phyloP scores from a whole-genome alignment of 352 stramenopile species.

The Globisporangium abappressorium region DNA sequence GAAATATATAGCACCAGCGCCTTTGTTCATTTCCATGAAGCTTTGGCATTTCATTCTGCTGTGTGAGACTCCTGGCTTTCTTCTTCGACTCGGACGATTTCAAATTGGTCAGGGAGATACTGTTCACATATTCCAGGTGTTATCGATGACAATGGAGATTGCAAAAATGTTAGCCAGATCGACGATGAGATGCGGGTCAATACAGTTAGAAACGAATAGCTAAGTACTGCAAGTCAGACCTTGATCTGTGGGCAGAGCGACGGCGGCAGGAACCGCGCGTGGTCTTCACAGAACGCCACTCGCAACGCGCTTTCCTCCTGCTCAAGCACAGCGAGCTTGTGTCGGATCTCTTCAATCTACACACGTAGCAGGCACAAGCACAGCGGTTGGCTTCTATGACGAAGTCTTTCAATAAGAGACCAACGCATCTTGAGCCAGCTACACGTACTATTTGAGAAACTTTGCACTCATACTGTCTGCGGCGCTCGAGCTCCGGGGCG shows the following conservation, averaged over 20 bases:
- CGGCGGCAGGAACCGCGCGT: conserved; percentile 64
- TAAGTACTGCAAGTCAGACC: conserved; percentile 22
- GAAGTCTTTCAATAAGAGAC: neutral
- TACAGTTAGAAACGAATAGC: neutral
- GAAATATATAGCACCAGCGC: conserved; percentile 1
- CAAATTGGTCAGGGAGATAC: conserved; percentile 53
- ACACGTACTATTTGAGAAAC: conserved; percentile 43
- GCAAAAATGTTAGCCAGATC: neutral
- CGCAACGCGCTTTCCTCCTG: conserved; percentile 47
- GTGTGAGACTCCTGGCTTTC: conserved; percentile 1
- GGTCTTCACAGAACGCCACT: conserved; percentile 47
- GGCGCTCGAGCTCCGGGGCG: conserved; percentile 48
- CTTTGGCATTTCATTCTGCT: neutral
- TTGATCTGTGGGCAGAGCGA: conserved; percentile 74
- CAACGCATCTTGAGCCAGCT: neutral
- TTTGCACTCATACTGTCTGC: conserved; percentile 51
- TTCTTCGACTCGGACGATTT: conserved; percentile 31
- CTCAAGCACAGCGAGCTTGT: conserved; percentile 44
- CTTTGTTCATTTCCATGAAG: neutral
- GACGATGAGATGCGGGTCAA: neutral
- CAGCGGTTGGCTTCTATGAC: neutral
- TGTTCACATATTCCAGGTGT: conserved; percentile 12
- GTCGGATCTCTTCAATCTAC: conserved; percentile 58
- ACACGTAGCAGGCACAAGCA: neutral
- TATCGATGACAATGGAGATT: neutral